Conservation (phyloP, 495 filamentous ascomycete species). For the Clohesyomyces aquaticus region DNA sequence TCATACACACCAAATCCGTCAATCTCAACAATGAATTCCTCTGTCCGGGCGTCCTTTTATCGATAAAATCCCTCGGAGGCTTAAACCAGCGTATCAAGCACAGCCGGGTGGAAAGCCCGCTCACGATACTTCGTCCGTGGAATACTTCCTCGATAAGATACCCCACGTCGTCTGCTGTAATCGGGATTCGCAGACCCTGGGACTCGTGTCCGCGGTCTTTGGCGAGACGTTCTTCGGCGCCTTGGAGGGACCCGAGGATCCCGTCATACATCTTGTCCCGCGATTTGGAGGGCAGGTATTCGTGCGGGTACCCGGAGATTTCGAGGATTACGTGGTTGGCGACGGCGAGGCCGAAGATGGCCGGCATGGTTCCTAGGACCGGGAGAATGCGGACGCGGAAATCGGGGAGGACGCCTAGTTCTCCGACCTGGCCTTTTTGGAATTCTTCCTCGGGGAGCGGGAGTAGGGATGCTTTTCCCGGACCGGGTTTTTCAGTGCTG, state of each 20-base stretch:
- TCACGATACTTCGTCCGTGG: conserved; percentile 79
- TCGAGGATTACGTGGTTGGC: conserved; percentile 91
- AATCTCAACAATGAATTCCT: conserved; percentile 66
- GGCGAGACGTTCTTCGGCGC: conserved; percentile 72
- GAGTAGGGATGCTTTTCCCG: conserved; percentile 86
- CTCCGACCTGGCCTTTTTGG: conserved; percentile 80
- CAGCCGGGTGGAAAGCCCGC: conserved; percentile 76
- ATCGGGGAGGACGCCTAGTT: conserved; percentile 84
- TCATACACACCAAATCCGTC: conserved; percentile 88
- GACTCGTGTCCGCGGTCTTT: conserved; percentile 61
- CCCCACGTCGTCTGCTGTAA: conserved; percentile 77
- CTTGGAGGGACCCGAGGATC: conserved; percentile 72
- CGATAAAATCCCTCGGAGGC: conserved; percentile 53
- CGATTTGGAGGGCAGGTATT: conserved; percentile 79
- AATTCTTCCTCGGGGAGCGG: conserved; percentile 90
- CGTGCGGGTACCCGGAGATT: conserved; percentile 83
- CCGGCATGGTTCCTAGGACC: conserved; percentile 95
- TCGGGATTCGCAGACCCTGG: conserved; percentile 72
- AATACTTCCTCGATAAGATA: conserved; percentile 91
- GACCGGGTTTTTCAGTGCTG: conserved; percentile 87
- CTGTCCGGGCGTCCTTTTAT: conserved; percentile 59
- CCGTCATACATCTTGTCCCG: conserved; percentile 89
- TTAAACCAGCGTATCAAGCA: conserved; percentile 76
- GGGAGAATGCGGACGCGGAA: conserved; percentile 93
- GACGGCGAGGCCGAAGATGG: conserved; percentile 85